These are phyloP conservation scores for Fusarium graminum DNA, from an alignment of 2,329 filamentous ascomycete genomes.

Conservation along the genomic window DNA sequence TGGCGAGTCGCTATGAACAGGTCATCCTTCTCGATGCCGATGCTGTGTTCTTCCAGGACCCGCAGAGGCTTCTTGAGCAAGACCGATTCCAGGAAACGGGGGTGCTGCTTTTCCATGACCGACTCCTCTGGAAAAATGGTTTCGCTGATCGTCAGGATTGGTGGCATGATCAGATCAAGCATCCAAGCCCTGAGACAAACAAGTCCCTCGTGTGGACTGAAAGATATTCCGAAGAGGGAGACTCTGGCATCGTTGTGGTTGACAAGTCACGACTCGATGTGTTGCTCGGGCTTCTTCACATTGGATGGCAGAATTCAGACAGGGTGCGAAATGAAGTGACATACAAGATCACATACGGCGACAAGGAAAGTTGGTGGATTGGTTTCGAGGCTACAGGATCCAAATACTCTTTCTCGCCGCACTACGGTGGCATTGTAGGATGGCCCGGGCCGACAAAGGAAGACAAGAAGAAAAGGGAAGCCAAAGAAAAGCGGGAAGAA, in stretches of 20 bases:
- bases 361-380: conserved; percentile 63
- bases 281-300: conserved; percentile 57
- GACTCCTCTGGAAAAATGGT: conserved; percentile 55
- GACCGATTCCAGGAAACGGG: conserved; percentile 52
- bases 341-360: conserved; percentile 58
- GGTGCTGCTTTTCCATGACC: conserved; percentile 57
- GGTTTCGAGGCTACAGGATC: conserved; percentile 58
- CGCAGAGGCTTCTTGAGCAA: conserved; percentile 52
- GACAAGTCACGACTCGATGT: conserved; percentile 56
- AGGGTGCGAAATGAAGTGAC: conserved; percentile 57
- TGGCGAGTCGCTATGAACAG: conserved; percentile 55
- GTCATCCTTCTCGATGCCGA: conserved; percentile 58
- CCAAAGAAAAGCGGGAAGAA: not conserved
- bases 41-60: conserved; percentile 56
- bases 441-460: conserved; percentile 40
- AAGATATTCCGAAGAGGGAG: conserved; percentile 57
- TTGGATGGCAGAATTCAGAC: conserved; percentile 60
- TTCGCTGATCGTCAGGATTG: conserved; percentile 55
- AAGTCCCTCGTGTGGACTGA: conserved; percentile 57
- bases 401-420: conserved; percentile 56
- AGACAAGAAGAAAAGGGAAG: not conserved
- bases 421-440: conserved; percentile 59
- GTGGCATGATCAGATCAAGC: conserved; percentile 55
- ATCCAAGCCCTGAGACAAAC: conserved; percentile 51
- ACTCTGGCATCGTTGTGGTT: conserved; percentile 58